Conservation (phyloP, 148 eudicot genomes). For the Heliamphora exappendiculata region DNA sequence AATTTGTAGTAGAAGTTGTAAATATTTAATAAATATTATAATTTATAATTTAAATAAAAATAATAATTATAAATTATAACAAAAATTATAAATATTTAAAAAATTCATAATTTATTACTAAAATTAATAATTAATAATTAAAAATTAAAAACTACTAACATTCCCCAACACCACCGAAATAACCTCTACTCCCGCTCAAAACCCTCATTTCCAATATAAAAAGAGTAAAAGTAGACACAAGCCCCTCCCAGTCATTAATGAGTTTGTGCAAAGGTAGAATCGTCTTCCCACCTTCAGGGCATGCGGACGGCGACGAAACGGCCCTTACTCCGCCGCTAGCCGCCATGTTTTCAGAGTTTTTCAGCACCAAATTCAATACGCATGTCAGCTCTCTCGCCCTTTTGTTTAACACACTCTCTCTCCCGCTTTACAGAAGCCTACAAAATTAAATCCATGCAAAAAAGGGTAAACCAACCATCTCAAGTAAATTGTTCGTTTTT, state of each 20-base stretch:
- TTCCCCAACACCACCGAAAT: too few relatives aligned
- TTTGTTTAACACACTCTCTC: slow-evolving; percentile 28
- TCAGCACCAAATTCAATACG: slow-evolving; percentile 68
- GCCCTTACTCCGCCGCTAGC: slow-evolving; percentile 43
- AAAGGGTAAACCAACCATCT: background rate
- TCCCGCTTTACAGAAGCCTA: background rate
- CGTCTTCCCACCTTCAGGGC: slow-evolving; percentile 25
- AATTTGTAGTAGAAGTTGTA: too few relatives aligned
- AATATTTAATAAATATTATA: too few relatives aligned
- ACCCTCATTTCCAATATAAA: background rate
- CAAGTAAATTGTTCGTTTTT: background rate
- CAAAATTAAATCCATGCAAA: slow-evolving; percentile 1
- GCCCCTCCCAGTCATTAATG: background rate
- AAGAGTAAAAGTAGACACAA: background rate
- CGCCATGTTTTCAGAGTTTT: slow-evolving; percentile 75
- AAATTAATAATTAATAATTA: too few relatives aligned
- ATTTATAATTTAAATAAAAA: too few relatives aligned
- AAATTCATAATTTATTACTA: too few relatives aligned
- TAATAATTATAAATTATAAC: too few relatives aligned
- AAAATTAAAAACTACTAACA: too few relatives aligned
- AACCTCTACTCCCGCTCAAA: background rate
- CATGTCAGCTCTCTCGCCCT: slow-evolving; percentile 38
- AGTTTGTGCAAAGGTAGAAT: slow-evolving; percentile 16
- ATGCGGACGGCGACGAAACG: slow-evolving; percentile 3
- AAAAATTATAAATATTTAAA: too few relatives aligned